Evolutionary conservation across 2,329 filamentous ascomycete species (phyloP).

Genomic region (Phoma sp.): DNA sequence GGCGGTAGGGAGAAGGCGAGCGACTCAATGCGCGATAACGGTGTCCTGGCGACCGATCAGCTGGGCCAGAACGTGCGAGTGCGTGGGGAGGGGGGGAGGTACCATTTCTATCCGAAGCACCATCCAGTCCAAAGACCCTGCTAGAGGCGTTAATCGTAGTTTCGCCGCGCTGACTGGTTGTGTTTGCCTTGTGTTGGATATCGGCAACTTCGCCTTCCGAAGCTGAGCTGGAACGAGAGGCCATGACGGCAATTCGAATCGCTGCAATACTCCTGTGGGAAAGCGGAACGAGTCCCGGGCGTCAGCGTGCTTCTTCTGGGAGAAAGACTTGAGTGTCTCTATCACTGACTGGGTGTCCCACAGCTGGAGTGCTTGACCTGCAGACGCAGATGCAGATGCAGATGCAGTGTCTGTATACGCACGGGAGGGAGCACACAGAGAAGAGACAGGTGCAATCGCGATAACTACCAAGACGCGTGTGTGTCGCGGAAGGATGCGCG

Average conservation of each 20-base stretch:
- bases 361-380: constrained; percentile 30
- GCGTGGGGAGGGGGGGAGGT: background rate
- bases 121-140: constrained; percentile 41
- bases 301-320: constrained; percentile 43
- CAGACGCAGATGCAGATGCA: constrained; percentile 23
- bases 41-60: constrained; percentile 18
- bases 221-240: constrained; percentile 35
- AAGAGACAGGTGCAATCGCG: constrained; percentile 33
- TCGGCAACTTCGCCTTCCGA: constrained; percentile 42
- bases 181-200: constrained; percentile 45
- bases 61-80: background rate
- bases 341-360: constrained; percentile 47
- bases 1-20: constrained; percentile 42
- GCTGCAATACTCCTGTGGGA: constrained; percentile 17
- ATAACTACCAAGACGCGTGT: constrained; percentile 14
- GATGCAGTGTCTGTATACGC: constrained; percentile 29
- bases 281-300: constrained; percentile 24
- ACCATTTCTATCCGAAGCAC: constrained; percentile 34
- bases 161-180: constrained; percentile 34
- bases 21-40: constrained; percentile 35
- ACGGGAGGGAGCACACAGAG: constrained; percentile 36
- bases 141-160: constrained; percentile 43
- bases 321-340: constrained; percentile 37
- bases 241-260: constrained; percentile 24
- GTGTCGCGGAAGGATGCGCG: constrained; percentile 16